phyloP scores from a whole-genome alignment of 495 filamentous ascomycete genomes.

The Penicillium chermesinum region DNA sequence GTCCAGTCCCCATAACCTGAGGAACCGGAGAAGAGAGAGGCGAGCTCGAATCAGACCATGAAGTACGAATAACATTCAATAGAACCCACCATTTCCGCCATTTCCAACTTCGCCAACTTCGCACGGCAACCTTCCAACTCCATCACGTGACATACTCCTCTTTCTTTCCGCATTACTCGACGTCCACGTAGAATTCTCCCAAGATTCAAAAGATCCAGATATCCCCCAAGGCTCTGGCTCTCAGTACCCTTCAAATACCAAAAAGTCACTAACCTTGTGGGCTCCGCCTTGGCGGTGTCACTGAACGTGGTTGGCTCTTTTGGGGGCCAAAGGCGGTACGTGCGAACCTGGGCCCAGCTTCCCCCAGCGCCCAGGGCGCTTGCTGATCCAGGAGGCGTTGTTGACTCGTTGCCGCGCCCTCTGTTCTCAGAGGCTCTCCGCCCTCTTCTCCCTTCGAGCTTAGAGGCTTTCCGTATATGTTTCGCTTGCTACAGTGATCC shows the following conservation, averaged over 20 bases:
- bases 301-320: slow-evolving; percentile 14
- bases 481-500: slow-evolving; percentile 6
- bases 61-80: background rate
- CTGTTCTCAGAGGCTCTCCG: slow-evolving; percentile 6
- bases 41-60: background rate
- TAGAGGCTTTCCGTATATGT: slow-evolving; percentile 4
- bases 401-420: slow-evolving; percentile 25
- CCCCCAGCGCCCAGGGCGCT: slow-evolving; percentile 12
- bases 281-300: slow-evolving; percentile 6
- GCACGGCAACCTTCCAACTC: background rate
- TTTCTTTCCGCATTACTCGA: slow-evolving; percentile 5
- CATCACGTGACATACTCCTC: slow-evolving; percentile 27
- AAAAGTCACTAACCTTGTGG: slow-evolving; percentile 11
- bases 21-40: background rate
- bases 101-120: background rate
- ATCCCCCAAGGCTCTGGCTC: background rate
- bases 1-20: no score
- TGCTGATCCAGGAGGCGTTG: slow-evolving; percentile 40
- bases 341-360: slow-evolving; percentile 14
- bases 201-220: background rate
- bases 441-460: background rate
- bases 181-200: background rate
- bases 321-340: slow-evolving; percentile 25
- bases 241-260: background rate
- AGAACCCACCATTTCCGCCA: background rate